These are phyloP conservation scores for Trypanosoma melophagium DNA, from an alignment of 208 protist species.

Conservation along the genomic window DNA sequence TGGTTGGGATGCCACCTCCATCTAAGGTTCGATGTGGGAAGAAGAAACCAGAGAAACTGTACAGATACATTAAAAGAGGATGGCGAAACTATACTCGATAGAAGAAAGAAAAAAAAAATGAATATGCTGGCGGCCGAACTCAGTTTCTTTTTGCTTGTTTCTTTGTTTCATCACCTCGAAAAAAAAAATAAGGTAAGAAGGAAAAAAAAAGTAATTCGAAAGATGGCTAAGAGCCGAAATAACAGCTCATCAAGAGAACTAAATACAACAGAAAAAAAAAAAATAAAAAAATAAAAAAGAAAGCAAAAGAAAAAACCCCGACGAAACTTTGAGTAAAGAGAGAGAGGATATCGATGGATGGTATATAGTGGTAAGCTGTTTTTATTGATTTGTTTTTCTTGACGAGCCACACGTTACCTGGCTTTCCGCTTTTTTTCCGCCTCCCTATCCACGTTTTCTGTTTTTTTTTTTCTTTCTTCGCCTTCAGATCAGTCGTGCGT, in stretches of 20 bases:
- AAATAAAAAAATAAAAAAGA: conserved; percentile 4
- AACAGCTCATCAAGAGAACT: neutral
- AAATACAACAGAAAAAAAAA: too few relatives aligned
- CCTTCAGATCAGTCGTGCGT: neutral
- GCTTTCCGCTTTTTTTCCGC: neutral
- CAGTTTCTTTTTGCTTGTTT: too few relatives aligned
- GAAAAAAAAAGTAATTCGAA: neutral
- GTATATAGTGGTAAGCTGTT: neutral
- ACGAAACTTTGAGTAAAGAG: neutral
- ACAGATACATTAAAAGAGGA: too few relatives aligned
- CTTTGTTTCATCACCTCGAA: too few relatives aligned
- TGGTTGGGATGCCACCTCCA: neutral
- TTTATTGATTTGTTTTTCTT: conserved; percentile 3
- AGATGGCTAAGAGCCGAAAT: neutral
- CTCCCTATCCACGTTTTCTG: conserved; percentile 9
- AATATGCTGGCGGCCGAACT: too few relatives aligned
- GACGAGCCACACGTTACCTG: neutral
- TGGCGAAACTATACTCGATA: too few relatives aligned
- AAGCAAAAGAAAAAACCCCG: neutral
- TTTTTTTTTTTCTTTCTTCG: conserved; percentile 11
- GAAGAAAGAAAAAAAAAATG: too few relatives aligned
- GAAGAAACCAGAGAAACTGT: too few relatives aligned
- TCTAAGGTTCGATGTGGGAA: too few relatives aligned
- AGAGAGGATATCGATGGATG: neutral
- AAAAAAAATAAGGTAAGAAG: too few relatives aligned